Base-by-base conservation (phyloP, 2,329 filamentous ascomycete genomes). In the Hypoxylon sp. region DNA sequence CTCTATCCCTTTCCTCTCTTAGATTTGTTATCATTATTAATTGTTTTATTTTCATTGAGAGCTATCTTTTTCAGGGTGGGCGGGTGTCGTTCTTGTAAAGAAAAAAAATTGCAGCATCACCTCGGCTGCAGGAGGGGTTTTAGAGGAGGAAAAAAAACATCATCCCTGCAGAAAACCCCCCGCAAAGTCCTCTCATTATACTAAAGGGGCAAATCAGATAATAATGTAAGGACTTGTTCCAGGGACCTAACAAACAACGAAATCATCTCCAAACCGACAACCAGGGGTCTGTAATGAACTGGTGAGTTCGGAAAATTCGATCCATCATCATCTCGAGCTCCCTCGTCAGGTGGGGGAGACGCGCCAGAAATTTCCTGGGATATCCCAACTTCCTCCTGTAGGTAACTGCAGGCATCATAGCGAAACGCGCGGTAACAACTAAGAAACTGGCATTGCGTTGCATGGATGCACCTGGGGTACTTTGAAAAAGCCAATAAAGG, bases 391-490 rank as follows among this genome's bases (percentile, higher is more conserved):
- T 48, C 17, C 50, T 50, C 13, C 30, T 55, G 46, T 25, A 61
- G 51, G 57, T 53, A 65, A 67, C n/a, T 67, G 65, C 65, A 67
- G 58, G 65, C 58, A 57, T 49, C 57, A 56, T 57, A 60, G 62
- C 52, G 45, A 69, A 65, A 67, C 60, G 64, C 61, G 65, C 68
- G 55, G 68, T 65, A 63, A 60, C 68, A 68, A 60, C 50, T 63
- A 51, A 55, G 45, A 57, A 53, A 60, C 63, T 55, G 52, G 28
- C 60, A 49, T 49, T 63, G 56, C 46, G 58, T 68, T 68, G 49
- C 68, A 70, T 68, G 68, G 68, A 65, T 70, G 68, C 55, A 63
- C 67, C 67, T 59, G 60, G 67, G 58, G 64, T 67, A 56, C 57
- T 55, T 60, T 9, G n/a, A 60, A 63, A 61, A 70, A 17, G 51